A percentile compares a stretch with the other conserved stretches of the same genome.
Evolutionary conservation across 257 asterid genomes (phyloP).

Genomic region (Schizonepeta tenuifolia): DNA sequence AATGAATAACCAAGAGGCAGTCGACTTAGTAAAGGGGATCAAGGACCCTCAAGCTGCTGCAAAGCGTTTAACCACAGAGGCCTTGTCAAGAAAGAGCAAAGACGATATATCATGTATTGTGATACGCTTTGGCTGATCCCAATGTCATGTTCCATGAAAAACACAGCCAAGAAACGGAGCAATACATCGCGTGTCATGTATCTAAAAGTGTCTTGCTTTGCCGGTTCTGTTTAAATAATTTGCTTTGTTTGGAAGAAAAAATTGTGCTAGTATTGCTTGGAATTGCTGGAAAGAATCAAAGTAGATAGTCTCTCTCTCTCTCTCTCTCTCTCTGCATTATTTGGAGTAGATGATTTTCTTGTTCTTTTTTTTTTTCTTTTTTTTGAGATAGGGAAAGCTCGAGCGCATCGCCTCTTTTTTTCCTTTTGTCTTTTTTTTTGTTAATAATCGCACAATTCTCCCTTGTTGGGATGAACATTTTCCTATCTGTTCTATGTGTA

Average conservation of each 20-base stretch:
- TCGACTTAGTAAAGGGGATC: constrained; percentile 53
- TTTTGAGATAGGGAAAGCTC: constrained; percentile 33
- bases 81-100: constrained; percentile 72
- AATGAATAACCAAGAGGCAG: constrained; percentile 80
- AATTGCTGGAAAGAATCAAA: constrained; percentile 26
- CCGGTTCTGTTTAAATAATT: constrained; percentile 21
- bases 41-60: constrained; percentile 85
- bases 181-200: not conserved
- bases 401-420: constrained; percentile 19
- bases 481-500: constrained; percentile 25
- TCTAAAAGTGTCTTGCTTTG: constrained; percentile 14
- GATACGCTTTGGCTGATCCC: constrained; percentile 64
- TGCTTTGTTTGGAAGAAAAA: constrained; percentile 34
- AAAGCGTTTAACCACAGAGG: constrained; percentile 70
- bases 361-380: constrained; percentile 22
- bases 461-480: constrained; percentile 23
- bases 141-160: not conserved
- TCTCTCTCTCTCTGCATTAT: not conserved
- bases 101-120: constrained; percentile 88
- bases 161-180: not conserved
- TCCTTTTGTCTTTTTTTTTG: not conserved
- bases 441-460: constrained; percentile 33
- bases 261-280: constrained; percentile 13
- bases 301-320: constrained; percentile 27
- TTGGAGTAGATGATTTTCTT: constrained; percentile 36